These are phyloP conservation scores for Eucommia ulmoides DNA, from an alignment of 257 asterid species.

Conservation along the genomic window DNA sequence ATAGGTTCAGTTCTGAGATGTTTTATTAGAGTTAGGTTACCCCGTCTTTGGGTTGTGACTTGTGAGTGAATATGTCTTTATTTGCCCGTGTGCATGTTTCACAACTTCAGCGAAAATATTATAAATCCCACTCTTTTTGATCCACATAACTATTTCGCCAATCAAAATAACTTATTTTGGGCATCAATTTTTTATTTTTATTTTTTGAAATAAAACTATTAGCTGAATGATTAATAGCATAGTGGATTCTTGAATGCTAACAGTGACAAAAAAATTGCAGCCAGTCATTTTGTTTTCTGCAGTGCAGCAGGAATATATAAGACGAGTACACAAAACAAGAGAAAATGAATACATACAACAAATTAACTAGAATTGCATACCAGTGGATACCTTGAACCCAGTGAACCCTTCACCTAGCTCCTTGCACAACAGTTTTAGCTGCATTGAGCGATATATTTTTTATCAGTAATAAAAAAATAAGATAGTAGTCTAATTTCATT, in stretches of 20 bases:
- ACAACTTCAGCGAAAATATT: too few relatives aligned
- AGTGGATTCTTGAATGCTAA: not conserved
- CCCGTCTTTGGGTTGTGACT: too few relatives aligned
- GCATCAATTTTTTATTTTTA: too few relatives aligned
- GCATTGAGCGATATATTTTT: conserved; percentile 13
- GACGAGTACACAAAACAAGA: not conserved
- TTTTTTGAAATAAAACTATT: not conserved
- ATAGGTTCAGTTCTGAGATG: too few relatives aligned
- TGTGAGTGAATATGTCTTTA: too few relatives aligned
- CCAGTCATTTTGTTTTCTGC: not conserved
- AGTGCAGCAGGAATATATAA: not conserved
- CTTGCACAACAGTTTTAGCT: conserved; percentile 57
- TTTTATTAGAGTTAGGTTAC: too few relatives aligned
- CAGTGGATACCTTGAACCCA: conserved; percentile 76
- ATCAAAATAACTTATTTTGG: too few relatives aligned
- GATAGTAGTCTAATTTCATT: not conserved
- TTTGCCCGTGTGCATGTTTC: too few relatives aligned
- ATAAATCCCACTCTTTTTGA: too few relatives aligned
- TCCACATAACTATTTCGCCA: too few relatives aligned
- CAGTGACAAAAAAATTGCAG: not conserved
- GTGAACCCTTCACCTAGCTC: conserved; percentile 55
- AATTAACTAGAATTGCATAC: conserved; percentile 43
- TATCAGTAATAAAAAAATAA: not conserved
- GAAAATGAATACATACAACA: not conserved
- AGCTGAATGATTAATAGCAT: not conserved